Conservation (phyloP, 2,329 filamentous ascomycete genomes). For the Phoma sp. region DNA sequence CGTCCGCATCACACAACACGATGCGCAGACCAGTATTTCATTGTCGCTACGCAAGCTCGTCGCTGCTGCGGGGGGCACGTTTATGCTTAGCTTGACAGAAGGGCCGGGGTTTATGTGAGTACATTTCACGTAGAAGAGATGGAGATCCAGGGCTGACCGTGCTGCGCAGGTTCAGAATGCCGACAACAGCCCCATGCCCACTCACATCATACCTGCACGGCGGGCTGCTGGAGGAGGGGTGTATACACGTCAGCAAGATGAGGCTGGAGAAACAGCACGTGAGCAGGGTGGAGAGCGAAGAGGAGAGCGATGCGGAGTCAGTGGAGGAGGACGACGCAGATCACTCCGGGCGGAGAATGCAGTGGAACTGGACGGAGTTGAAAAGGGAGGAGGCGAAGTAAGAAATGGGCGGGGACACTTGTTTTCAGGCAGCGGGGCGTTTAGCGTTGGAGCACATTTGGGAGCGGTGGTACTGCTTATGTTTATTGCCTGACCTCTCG, state of each 20-base stretch:
- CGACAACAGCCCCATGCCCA: constrained; percentile 11
- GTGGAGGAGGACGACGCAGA: constrained; percentile 15
- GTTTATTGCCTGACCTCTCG: not conserved
- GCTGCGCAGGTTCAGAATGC: constrained; percentile 20
- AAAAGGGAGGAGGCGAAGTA: constrained; percentile 1
- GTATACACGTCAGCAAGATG: constrained; percentile 17
- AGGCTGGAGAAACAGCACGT: not conserved
- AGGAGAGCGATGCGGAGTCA: constrained; percentile 16
- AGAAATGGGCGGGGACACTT: not conserved
- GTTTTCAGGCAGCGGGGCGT: constrained; percentile 6
- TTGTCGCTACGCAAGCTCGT: constrained; percentile 13
- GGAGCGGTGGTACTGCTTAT: not conserved
- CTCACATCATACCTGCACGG: constrained; percentile 20
- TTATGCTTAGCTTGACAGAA: constrained; percentile 20
- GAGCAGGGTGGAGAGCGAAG: not conserved
- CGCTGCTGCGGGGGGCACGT: constrained; percentile 11
- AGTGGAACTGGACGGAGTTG: constrained; percentile 24
- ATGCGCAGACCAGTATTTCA: constrained; percentile 8
- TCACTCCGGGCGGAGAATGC: constrained; percentile 21
- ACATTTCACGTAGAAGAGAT: not conserved
- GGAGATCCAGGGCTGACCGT: not conserved
- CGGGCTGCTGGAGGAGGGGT: constrained; percentile 25
- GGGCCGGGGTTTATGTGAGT: constrained; percentile 22
- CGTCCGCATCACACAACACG: constrained; percentile 15
- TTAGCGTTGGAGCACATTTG: not conserved